Conservation (phyloP, 1,284 basidiomycete species). For the Ustilago sp. region DNA sequence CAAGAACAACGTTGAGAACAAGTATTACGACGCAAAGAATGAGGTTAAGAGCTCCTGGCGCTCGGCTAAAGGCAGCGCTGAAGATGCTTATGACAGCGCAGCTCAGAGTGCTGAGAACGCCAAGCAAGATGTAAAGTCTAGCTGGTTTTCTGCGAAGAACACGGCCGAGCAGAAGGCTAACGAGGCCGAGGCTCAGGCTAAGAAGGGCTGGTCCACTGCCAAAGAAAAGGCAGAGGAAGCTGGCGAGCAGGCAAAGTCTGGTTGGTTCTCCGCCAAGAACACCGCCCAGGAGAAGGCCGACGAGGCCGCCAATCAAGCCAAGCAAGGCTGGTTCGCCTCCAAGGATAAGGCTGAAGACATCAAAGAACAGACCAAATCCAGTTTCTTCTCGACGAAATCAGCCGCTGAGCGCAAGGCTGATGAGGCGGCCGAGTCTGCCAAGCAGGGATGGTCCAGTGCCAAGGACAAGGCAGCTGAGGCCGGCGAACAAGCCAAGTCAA, state of each 20-base stretch:
- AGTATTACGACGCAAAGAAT: slow-evolving; percentile 29
- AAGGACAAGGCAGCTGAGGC: slow-evolving; percentile 35
- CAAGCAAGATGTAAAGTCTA: slow-evolving; percentile 36
- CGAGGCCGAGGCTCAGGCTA: slow-evolving; percentile 26
- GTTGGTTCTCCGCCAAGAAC: slow-evolving; percentile 23
- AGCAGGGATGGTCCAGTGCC: slow-evolving; percentile 27
- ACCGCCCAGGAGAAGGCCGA: slow-evolving; percentile 39
- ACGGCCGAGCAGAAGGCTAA: slow-evolving; percentile 33
- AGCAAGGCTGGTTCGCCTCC: slow-evolving; percentile 37
- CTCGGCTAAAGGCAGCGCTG: slow-evolving; percentile 27
- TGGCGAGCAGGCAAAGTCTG: slow-evolving; percentile 18
- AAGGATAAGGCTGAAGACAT: slow-evolving; percentile 46
- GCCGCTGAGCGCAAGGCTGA: slow-evolving; percentile 35
- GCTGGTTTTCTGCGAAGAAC: slow-evolving; percentile 47
- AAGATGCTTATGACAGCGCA: slow-evolving; percentile 26
- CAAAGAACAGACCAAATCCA: slow-evolving; percentile 20
- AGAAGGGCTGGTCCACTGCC: slow-evolving; percentile 34
- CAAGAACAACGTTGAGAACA: slow-evolving; percentile 33
- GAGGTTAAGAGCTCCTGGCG: slow-evolving; percentile 41
- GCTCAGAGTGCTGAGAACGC: slow-evolving; percentile 27
- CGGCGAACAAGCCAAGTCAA: slow-evolving; percentile 24
- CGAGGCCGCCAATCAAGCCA: slow-evolving; percentile 22
- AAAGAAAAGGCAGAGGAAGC: slow-evolving; percentile 35
- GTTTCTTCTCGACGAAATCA: slow-evolving; percentile 25
- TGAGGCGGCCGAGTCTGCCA: slow-evolving; percentile 29